Conservation (phyloP, 495 filamentous ascomycete genomes). For the Xylaria intraflava region DNA sequence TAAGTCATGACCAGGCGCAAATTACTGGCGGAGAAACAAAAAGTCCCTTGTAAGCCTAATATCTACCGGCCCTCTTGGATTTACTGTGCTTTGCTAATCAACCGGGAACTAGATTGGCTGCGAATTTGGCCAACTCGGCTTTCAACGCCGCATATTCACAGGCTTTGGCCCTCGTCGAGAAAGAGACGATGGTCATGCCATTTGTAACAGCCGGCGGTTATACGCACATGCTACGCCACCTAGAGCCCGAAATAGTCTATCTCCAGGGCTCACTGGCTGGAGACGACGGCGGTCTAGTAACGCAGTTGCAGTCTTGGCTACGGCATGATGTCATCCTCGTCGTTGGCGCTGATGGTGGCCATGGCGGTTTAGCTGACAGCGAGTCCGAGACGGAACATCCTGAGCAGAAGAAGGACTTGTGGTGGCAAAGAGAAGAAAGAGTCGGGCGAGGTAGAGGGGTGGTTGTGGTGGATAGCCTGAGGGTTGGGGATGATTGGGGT, state of each 20-base stretch:
- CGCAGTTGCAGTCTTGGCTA: constrained; percentile 75
- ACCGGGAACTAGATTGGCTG: constrained; percentile 18
- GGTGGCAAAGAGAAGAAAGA: constrained; percentile 77
- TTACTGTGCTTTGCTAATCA: constrained; percentile 15
- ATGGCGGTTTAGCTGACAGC: constrained; percentile 82
- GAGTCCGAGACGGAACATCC: constrained; percentile 66
- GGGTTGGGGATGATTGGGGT: constrained; percentile 77
- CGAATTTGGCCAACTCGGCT: constrained; percentile 42
- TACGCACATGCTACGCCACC: constrained; percentile 74
- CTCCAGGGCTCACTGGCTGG: constrained; percentile 74
- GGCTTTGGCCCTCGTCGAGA: constrained; percentile 68
- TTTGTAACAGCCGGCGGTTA: constrained; percentile 74
- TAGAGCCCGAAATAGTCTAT: constrained; percentile 77
- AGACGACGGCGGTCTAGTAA: constrained; percentile 59
- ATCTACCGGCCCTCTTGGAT: not conserved
- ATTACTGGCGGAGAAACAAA: constrained; percentile 59
- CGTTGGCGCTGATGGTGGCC: constrained; percentile 75
- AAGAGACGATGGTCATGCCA: constrained; percentile 76
- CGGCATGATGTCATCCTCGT: constrained; percentile 72
- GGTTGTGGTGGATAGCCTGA: constrained; percentile 72
- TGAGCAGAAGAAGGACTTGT: constrained; percentile 47
- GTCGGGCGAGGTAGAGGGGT: constrained; percentile 82
- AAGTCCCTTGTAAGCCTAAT: constrained; percentile 40
- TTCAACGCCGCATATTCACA: constrained; percentile 73
- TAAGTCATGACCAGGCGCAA: constrained; percentile 65